phyloP scores from a whole-genome alignment of 139 green algal species.

The Monoraphidium neglectum region DNA sequence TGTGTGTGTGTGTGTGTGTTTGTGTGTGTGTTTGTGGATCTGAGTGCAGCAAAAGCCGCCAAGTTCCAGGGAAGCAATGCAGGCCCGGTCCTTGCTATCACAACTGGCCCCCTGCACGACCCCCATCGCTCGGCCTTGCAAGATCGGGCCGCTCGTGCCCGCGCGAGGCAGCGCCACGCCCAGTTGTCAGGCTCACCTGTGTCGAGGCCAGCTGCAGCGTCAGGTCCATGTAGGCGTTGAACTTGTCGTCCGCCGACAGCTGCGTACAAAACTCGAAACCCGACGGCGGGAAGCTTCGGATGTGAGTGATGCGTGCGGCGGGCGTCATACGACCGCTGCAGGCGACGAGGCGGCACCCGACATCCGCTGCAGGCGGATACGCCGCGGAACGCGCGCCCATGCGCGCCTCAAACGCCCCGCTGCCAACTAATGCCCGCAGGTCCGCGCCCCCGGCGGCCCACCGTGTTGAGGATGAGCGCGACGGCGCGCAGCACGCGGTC shows the following conservation, averaged over 20 bases:
- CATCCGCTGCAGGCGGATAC: not conserved
- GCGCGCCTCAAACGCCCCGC: too few relatives aligned
- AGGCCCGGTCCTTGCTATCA: too few relatives aligned
- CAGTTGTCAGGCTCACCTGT: conserved; percentile 34
- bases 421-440: too few relatives aligned
- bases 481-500: conserved; percentile 61
- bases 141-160: too few relatives aligned
- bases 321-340: not conserved
- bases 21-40: too few relatives aligned
- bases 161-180: too few relatives aligned
- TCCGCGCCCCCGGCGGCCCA: conserved; percentile 15
- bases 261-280: conserved; percentile 23
- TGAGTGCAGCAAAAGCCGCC: too few relatives aligned
- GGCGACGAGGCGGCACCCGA: not conserved
- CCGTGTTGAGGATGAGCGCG: conserved; percentile 65
- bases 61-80: too few relatives aligned
- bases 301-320: not conserved
- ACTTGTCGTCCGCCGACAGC: conserved; percentile 57
- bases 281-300: not conserved
- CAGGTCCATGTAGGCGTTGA: conserved; percentile 61
- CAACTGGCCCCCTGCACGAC: too few relatives aligned
- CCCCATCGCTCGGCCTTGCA: too few relatives aligned
- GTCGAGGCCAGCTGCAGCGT: conserved; percentile 66
- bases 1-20: too few relatives aligned
- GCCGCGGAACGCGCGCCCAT: not conserved